These are phyloP conservation scores for Cinnamomum chago DNA, from an alignment of 164 flowering plant species.

Conservation along the genomic window DNA sequence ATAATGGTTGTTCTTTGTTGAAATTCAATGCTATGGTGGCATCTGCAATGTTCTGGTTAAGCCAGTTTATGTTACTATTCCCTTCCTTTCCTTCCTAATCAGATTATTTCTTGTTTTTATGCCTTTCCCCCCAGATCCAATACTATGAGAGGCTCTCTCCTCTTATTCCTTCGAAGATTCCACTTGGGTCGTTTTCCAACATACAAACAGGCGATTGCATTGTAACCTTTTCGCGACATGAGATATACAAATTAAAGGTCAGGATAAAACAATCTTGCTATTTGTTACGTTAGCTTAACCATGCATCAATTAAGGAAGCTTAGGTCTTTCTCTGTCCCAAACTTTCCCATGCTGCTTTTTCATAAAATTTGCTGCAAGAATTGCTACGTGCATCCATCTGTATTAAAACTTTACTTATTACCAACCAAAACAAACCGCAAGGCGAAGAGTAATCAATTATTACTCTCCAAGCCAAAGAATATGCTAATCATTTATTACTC, in stretches of 20 bases:
- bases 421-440: neutral
- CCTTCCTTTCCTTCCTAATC: neutral
- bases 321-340: neutral
- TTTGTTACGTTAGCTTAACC: neutral
- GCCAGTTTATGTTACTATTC: neutral
- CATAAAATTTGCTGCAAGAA: too few relatives aligned
- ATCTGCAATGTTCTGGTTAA: neutral
- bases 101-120: neutral
- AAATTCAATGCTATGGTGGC: neutral
- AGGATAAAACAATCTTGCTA: neutral
- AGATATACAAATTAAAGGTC: slow-evolving; percentile 69
- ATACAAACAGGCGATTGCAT: slow-evolving; percentile 82
- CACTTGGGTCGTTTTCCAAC: slow-evolving; percentile 63
- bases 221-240: slow-evolving; percentile 77
- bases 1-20: too few relatives aligned
- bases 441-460: too few relatives aligned
- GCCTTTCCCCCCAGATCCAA: slow-evolving; percentile 45
- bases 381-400: too few relatives aligned
- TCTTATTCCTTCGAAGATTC: slow-evolving; percentile 55
- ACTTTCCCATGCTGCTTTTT: neutral
- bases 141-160: slow-evolving; percentile 86
- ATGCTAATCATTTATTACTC: too few relatives aligned
- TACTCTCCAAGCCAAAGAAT: neutral
- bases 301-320: neutral
- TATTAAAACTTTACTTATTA: too few relatives aligned